Conservation (phyloP, 805 yeast species). For the Blastobotrys chiropterorum region DNA sequence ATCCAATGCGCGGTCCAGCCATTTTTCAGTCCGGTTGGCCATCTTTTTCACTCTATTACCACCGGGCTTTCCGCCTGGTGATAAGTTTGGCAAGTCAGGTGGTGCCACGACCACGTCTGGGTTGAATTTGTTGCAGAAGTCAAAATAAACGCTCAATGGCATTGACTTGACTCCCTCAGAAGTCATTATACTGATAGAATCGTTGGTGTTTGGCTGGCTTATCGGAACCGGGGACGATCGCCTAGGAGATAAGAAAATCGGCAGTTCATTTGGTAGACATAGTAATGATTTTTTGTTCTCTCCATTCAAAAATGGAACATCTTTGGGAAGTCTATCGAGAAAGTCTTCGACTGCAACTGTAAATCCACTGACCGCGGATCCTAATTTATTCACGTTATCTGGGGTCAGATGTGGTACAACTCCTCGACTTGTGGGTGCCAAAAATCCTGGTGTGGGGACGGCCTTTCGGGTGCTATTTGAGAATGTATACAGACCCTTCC, state of each 20-base stretch:
- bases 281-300: constrained; percentile 17
- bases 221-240: constrained; percentile 29
- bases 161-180: constrained; percentile 32
- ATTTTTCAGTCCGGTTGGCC: constrained; percentile 29
- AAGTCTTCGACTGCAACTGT: constrained; percentile 35
- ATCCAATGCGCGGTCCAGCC: constrained; percentile 26
- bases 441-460: constrained; percentile 29
- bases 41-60: constrained; percentile 33
- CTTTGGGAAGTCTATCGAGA: constrained; percentile 26
- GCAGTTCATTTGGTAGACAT: constrained; percentile 25
- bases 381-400: constrained; percentile 27
- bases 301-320: constrained; percentile 10
- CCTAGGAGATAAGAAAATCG: constrained; percentile 26
- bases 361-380: constrained; percentile 20
- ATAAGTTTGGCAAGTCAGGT: constrained; percentile 28
- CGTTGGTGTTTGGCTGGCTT: constrained; percentile 31
- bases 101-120: constrained; percentile 33
- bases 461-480: constrained; percentile 5
- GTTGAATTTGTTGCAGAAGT: constrained; percentile 19
- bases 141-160: constrained; percentile 20
- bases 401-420: constrained; percentile 39
- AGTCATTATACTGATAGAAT: constrained; percentile 30
- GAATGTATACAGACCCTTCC: constrained; percentile 21
- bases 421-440: constrained; percentile 35
- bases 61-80: constrained; percentile 29